Evolutionary conservation across 148 eudicot species (phyloP).

Genomic region (Rheum nobile): DNA sequence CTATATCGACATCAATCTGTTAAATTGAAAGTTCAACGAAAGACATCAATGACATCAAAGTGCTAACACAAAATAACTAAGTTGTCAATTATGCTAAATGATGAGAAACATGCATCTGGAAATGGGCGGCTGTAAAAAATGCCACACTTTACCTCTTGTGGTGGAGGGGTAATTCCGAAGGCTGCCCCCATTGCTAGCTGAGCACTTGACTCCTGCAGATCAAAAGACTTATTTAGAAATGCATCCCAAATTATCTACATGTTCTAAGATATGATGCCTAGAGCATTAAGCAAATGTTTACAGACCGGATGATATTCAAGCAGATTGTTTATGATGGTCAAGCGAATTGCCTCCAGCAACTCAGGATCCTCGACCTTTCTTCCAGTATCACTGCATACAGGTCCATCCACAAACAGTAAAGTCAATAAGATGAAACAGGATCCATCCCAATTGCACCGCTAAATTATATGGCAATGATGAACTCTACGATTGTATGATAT

Average conservation of each 20-base stretch:
- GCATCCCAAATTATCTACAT: neutral
- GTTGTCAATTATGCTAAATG: no score
- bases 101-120: neutral
- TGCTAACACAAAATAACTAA: neutral
- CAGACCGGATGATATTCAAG: constrained; percentile 82
- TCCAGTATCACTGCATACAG: constrained; percentile 55
- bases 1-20: constrained; percentile 86
- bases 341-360: constrained; percentile 82
- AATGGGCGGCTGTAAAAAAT: neutral
- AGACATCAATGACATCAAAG: neutral
- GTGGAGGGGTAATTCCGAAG: constrained; percentile 62
- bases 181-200: constrained; percentile 90
- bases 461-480: neutral
- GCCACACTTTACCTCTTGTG: constrained; percentile 29
- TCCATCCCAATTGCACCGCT: neutral
- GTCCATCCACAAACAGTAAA: neutral
- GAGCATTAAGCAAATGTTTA: constrained; percentile 3
- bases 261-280: neutral
- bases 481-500: neutral
- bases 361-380: constrained; percentile 93
- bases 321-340: constrained; percentile 87
- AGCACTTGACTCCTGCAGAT: constrained; percentile 71
- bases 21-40: neutral
- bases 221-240: constrained; percentile 12
- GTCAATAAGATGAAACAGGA: neutral